phyloP scores from a whole-genome alignment of 2,329 filamentous ascomycete species.

The Ophiostoma australiae region DNA sequence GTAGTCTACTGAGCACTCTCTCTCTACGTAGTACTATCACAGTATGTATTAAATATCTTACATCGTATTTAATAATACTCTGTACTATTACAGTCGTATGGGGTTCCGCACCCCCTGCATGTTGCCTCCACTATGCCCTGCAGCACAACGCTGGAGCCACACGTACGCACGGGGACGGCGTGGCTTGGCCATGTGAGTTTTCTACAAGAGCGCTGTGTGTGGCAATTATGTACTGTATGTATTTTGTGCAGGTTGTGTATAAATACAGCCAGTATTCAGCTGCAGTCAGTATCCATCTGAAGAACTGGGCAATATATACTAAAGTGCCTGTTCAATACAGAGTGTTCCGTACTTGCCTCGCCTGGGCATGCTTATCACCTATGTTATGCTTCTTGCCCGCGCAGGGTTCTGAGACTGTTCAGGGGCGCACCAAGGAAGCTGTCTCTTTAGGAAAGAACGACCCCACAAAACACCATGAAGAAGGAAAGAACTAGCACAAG shows the following conservation, averaged over 20 bases:
- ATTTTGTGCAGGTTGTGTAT: neutral
- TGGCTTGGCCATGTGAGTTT: neutral
- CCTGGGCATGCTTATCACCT: neutral
- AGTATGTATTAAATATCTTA: too few species aligned
- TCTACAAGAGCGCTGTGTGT: neutral
- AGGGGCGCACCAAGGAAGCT: neutral
- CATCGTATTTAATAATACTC: too few species aligned
- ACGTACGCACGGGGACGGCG: neutral
- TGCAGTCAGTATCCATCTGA: neutral
- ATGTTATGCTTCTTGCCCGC: neutral
- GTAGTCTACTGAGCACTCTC: neutral
- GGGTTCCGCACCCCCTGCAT: conserved; percentile 2
- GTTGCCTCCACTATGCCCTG: neutral
- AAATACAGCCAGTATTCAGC: neutral
- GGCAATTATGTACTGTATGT: too few species aligned
- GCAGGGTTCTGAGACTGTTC: neutral
- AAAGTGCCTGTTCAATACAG: neutral
- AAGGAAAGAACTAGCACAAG: neutral
- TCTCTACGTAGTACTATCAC: too few species aligned
- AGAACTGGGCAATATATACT: neutral
- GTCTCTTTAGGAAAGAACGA: neutral
- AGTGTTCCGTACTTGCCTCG: neutral
- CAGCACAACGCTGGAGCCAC: neutral
- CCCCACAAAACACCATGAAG: neutral
- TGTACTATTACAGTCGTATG: neutral